phyloP scores from a whole-genome alignment of 1,284 basidiomycete species.

The Sporisorium exsertum region DNA sequence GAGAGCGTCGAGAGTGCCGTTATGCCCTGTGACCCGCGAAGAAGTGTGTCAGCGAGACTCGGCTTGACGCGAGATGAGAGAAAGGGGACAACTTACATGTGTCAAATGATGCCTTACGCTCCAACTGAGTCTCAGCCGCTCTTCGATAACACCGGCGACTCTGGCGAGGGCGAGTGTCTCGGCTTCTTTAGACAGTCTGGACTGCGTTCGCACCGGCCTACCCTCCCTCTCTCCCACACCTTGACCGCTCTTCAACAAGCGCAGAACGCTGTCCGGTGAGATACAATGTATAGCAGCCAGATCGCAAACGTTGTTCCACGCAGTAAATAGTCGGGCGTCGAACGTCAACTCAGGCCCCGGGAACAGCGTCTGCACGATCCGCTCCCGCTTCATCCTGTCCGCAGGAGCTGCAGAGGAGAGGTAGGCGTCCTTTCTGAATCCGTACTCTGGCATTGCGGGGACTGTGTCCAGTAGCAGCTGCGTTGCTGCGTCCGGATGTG shows the following conservation, averaged over 20 bases:
- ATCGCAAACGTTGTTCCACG: constrained; percentile 28
- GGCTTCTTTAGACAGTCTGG: not conserved
- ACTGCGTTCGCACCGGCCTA: constrained; percentile 4
- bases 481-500: constrained; percentile 6
- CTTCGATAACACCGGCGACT: constrained; percentile 2
- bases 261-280: not conserved
- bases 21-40: constrained; percentile 3
- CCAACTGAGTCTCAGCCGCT: constrained; percentile 17
- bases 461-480: constrained; percentile 16
- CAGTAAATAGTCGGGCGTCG: constrained; percentile 11
- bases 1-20: constrained; percentile 23
- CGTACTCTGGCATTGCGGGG: constrained; percentile 14
- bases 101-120: constrained; percentile 15
- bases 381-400: not conserved
- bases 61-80: no score
- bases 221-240: not conserved
- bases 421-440: constrained; percentile 27
- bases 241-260: not conserved
- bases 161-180: constrained; percentile 8
- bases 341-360: constrained; percentile 19
- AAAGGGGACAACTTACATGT: not conserved
- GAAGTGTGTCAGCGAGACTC: no score
- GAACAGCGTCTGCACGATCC: constrained; percentile 23
- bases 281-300: constrained; percentile 4
- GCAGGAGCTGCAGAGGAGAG: not conserved